A percentile compares a stretch with the other conserved stretches of the same genome.
These are phyloP conservation scores for Pythium sp. DNA, from an alignment of 352 stramenopile genomes.

Conservation along the genomic window DNA sequence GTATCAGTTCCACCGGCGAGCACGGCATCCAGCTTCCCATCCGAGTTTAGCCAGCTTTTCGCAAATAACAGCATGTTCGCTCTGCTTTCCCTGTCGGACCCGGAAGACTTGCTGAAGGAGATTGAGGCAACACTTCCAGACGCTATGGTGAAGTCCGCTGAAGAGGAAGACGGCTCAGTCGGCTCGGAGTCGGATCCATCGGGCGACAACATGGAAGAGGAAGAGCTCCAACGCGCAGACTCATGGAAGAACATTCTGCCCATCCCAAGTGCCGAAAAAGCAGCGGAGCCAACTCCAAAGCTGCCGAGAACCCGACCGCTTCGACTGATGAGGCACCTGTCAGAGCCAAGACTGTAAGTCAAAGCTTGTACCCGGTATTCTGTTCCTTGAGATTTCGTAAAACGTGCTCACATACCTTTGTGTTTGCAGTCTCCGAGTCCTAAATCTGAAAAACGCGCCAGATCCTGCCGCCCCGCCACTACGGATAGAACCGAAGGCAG, in stretches of 20 bases:
- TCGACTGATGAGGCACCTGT: conserved; percentile 32
- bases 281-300: not conserved
- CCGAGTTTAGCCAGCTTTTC: conserved; percentile 36
- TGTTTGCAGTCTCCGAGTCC: conserved; percentile 1
- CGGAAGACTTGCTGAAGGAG: conserved; percentile 61
- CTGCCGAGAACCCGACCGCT: conserved; percentile 15
- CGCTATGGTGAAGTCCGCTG: conserved; percentile 33
- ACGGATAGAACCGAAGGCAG: not conserved
- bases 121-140: conserved; percentile 65
- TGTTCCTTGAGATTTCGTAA: not conserved
- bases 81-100: conserved; percentile 36
- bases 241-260: conserved; percentile 12
- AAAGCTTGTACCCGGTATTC: not conserved
- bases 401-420: not conserved
- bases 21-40: conserved; percentile 11
- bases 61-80: conserved; percentile 25
- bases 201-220: conserved; percentile 62
- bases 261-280: not conserved
- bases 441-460: not conserved
- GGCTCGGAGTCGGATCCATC: conserved; percentile 76
- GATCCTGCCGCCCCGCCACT: not conserved
- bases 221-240: conserved; percentile 30
- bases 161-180: conserved; percentile 42
- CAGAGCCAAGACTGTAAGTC: conserved; percentile 35
- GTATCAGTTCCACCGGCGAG: not conserved